phyloP scores from a whole-genome alignment of 2,329 filamentous ascomycete species.

The Penicillium digitatum region DNA sequence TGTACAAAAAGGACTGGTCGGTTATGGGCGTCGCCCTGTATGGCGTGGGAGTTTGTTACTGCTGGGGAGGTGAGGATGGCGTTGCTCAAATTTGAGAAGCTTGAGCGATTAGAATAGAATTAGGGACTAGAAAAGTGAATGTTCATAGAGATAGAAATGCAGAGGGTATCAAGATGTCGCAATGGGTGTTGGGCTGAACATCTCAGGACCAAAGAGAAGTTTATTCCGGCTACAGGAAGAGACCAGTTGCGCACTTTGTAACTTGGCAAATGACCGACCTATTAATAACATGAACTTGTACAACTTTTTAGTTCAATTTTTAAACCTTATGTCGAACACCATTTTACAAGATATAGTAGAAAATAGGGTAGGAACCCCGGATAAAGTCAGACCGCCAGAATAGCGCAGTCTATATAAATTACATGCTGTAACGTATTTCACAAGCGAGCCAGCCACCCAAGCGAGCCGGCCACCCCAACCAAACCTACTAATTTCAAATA shows the following conservation, averaged over 20 bases:
- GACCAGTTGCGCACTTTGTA: constrained; percentile 18
- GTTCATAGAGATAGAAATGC: neutral
- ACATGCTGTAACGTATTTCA: no score
- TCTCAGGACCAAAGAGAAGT: constrained; percentile 21
- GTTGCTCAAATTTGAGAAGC: neutral
- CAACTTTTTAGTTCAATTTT: neutral
- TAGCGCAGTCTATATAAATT: no score
- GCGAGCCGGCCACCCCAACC: no score
- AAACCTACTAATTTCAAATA: no score
- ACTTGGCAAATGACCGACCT: neutral
- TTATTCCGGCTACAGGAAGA: constrained; percentile 28
- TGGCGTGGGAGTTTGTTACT: constrained; percentile 1
- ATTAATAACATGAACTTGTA: neutral
- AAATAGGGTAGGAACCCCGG: no score
- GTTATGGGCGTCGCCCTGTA: constrained; percentile 11
- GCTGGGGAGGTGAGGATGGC: neutral
- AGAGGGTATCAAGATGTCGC: constrained; percentile 19
- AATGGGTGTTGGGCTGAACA: constrained; percentile 5
- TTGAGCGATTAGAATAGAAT: neutral
- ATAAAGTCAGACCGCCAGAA: no score
- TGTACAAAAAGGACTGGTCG: constrained; percentile 13
- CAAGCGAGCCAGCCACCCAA: no score
- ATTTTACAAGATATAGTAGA: no score
- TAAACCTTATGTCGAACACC: no score
- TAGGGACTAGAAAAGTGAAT: neutral